Conservation (phyloP, 768 basidiomycete genomes). For the Kondoa subrosea region DNA sequence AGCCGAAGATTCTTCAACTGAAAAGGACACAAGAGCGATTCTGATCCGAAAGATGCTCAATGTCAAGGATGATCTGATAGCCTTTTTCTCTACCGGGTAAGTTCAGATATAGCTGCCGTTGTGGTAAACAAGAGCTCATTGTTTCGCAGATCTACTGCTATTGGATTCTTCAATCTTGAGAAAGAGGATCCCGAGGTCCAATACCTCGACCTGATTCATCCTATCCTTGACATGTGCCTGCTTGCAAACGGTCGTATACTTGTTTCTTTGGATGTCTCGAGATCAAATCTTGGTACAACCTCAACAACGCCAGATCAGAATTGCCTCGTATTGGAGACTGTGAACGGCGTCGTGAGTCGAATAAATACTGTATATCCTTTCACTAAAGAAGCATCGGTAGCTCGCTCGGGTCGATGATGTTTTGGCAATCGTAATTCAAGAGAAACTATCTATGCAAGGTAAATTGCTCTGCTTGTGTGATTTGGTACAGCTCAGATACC, state of each 20-base stretch:
- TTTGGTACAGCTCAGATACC: background rate
- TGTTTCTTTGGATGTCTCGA: conserved; percentile 1
- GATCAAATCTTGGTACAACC: background rate
- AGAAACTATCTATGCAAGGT: background rate
- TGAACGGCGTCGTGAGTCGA: no score
- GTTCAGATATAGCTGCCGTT: background rate
- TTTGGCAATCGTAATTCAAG: background rate
- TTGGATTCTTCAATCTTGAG: background rate
- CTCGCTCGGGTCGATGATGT: background rate
- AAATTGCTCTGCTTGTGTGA: background rate
- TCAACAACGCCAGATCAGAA: background rate
- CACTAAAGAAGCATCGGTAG: background rate
- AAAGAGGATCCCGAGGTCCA: background rate
- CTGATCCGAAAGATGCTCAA: conserved; percentile 15
- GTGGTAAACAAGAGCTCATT: background rate
- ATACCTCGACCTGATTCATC: conserved; percentile 4
- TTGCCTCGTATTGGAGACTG: background rate
- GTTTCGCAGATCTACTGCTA: background rate
- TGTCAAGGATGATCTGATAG: background rate
- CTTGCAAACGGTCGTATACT: background rate
- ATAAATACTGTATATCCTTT: background rate
- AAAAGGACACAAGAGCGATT: conserved; percentile 7
- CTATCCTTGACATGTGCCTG: conserved; percentile 8
- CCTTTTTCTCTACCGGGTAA: conserved; percentile 9
- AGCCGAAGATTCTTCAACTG: background rate